Percentiles rank a stretch among this genome's conserved stretches.
These are phyloP conservation scores for Xerocomus potaroensis DNA, from an alignment of 768 basidiomycete species.

Conservation along the genomic window DNA sequence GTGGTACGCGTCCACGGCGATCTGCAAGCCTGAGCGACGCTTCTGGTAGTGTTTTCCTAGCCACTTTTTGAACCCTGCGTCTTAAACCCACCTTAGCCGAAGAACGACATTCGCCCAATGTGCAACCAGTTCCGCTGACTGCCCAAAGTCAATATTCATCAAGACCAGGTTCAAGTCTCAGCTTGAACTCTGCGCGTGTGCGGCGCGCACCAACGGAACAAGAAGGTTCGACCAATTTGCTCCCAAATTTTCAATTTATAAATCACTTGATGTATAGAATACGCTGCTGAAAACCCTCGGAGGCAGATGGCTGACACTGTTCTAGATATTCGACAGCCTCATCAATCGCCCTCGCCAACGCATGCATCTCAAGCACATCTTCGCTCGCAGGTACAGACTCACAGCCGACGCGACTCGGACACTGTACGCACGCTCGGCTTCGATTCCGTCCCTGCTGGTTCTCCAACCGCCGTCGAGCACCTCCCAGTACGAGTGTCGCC, in stretches of 20 bases:
- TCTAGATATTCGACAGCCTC: conserved; percentile 28
- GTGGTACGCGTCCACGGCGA: conserved; percentile 55
- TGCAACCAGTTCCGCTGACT: conserved; percentile 10
- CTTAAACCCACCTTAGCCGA: conserved; percentile 22
- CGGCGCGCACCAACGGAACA: conserved; percentile 42
- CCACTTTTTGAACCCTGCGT: conserved; percentile 25
- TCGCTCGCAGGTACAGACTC: conserved; percentile 35
- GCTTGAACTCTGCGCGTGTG: conserved; percentile 35
- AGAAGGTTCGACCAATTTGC: conserved; percentile 32
- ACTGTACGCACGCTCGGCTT: conserved; percentile 54
- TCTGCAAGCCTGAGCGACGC: conserved; percentile 79
- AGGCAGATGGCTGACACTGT: conserved; percentile 10
- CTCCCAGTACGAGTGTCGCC: conserved; percentile 30
- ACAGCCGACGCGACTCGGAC: conserved; percentile 73
- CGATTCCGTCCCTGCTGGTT: conserved; percentile 37
- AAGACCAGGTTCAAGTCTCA: conserved; percentile 44
- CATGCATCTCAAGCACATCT: conserved; percentile 32
- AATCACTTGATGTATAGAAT: conserved; percentile 16
- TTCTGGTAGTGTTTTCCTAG: conserved; percentile 24
- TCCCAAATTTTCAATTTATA: conserved; percentile 13
- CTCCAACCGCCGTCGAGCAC: conserved; percentile 53
- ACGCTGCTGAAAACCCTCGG: conserved; percentile 23
- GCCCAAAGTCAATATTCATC: conserved; percentile 25
- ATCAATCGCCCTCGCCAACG: conserved; percentile 54
- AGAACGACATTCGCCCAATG: conserved; percentile 25